Conservation (phyloP, 2,329 filamentous ascomycete species). For the Diaporthe destruens region DNA sequence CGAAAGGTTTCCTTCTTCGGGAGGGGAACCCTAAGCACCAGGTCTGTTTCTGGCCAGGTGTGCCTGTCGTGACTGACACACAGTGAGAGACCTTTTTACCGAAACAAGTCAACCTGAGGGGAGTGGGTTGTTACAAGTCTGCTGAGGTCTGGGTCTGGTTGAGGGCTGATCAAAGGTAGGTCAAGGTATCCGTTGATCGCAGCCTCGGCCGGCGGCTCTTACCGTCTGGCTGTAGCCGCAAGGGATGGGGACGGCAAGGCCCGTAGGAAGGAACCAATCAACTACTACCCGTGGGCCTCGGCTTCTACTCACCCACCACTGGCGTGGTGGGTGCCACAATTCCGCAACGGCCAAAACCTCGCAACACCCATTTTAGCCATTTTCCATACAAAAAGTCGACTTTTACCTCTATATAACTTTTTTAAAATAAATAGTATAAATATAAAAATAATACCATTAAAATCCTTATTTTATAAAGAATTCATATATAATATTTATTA, state of each 20-base stretch:
- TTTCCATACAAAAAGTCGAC: too few relatives aligned
- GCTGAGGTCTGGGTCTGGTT: neutral
- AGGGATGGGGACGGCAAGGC: constrained; percentile 10
- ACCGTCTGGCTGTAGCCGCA: constrained; percentile 22
- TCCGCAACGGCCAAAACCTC: too few relatives aligned
- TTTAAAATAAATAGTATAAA: too few relatives aligned
- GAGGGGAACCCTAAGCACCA: neutral
- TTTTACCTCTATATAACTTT: too few relatives aligned
- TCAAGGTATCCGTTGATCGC: neutral
- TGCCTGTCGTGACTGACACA: neutral
- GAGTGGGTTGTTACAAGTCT: neutral
- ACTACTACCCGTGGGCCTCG: too few relatives aligned
- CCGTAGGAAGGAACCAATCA: neutral
- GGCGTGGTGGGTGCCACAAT: too few relatives aligned
- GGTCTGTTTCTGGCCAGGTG: neutral
- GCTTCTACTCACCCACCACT: too few relatives aligned
- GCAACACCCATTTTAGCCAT: too few relatives aligned
- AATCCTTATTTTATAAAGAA: too few relatives aligned
- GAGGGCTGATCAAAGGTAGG: neutral
- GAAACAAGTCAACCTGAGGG: constrained; percentile 9
- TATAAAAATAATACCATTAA: too few relatives aligned
- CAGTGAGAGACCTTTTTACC: constrained; percentile 5
- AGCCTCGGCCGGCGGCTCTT: neutral
- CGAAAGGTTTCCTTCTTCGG: neutral
- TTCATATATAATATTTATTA: too few relatives aligned